Conservation (phyloP, 2,329 filamentous ascomycete genomes). For the Penicillium sp. region DNA sequence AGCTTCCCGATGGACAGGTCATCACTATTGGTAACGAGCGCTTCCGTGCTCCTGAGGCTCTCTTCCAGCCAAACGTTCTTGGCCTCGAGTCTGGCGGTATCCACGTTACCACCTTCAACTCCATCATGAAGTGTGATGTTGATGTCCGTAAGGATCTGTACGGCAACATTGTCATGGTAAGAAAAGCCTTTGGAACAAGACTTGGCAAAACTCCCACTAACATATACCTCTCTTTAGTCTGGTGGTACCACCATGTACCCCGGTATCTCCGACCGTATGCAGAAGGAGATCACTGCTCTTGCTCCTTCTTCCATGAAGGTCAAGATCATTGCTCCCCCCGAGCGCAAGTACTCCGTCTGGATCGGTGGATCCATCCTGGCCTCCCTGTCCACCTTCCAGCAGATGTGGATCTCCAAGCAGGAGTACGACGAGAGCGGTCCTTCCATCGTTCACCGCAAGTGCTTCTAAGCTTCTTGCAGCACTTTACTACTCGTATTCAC, state of each 20-base stretch:
- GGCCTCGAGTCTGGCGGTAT: constrained; percentile 99
- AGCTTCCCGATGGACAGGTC: constrained; percentile 98
- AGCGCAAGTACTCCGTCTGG: constrained; percentile 99
- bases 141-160: constrained; percentile 99
- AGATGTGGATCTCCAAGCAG: constrained; percentile 99
- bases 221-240: constrained; percentile 62
- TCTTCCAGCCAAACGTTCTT: constrained; percentile 98
- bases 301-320: constrained; percentile 99
- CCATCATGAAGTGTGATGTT: constrained; percentile 99
- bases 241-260: constrained; percentile 99
- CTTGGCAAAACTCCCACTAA: neutral
- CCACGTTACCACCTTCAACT: constrained; percentile 99
- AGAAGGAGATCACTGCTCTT: constrained; percentile 99
- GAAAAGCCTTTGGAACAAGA: constrained; percentile 38
- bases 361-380: constrained; percentile 99
- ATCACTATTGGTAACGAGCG: constrained; percentile 99
- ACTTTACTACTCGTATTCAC: constrained; percentile 38
- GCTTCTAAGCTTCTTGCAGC: constrained; percentile 74
- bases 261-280: constrained; percentile 99
- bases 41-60: constrained; percentile 98
- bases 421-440: constrained; percentile 99
- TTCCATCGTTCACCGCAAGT: constrained; percentile 99
- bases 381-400: constrained; percentile 99
- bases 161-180: constrained; percentile 99
- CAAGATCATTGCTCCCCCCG: constrained; percentile 99